Percentiles rank a stretch among this genome's conserved stretches.
Conservation (phyloP, 2,329 filamentous ascomycete genomes). For the Fusarium stilboides region DNA sequence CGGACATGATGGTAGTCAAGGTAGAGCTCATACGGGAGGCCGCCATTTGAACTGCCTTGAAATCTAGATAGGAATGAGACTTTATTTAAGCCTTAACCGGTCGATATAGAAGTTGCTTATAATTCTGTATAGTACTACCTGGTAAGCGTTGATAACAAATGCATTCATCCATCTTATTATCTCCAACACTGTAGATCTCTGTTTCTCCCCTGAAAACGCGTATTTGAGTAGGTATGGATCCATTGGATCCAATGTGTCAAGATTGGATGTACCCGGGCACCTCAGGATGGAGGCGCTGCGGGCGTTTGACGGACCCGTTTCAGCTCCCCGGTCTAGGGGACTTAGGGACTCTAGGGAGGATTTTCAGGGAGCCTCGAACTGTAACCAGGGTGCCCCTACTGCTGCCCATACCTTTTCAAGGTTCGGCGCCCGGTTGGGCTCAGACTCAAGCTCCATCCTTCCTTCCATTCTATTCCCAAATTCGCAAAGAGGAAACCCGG, state of each 20-base stretch:
- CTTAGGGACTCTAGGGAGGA: slow-evolving; percentile 14
- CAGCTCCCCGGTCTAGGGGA: slow-evolving; percentile 28
- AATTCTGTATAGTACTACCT: background rate
- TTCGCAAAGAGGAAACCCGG: slow-evolving; percentile 27
- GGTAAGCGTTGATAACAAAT: background rate
- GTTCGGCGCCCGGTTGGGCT: slow-evolving; percentile 12
- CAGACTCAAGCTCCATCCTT: slow-evolving; percentile 18
- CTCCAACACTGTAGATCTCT: slow-evolving; percentile 22
- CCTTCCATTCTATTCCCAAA: slow-evolving; percentile 37
- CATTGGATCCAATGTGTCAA: slow-evolving; percentile 16
- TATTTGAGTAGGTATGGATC: background rate
- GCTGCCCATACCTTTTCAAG: slow-evolving; percentile 19
- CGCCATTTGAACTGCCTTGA: background rate
- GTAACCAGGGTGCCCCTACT: slow-evolving; percentile 26
- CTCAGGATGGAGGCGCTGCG: slow-evolving; percentile 24
- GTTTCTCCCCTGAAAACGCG: slow-evolving; percentile 32
- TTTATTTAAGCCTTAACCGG: background rate
- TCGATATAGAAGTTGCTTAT: background rate
- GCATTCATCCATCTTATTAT: background rate
- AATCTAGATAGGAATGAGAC: background rate
- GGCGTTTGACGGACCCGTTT: slow-evolving; percentile 36
- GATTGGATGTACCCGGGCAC: slow-evolving; percentile 2
- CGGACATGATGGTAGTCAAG: background rate
- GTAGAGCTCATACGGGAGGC: background rate
- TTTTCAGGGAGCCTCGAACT: slow-evolving; percentile 15